These are phyloP conservation scores for Eucalyptus tenuipes DNA, from an alignment of 345 rosid species.

Conservation along the genomic window DNA sequence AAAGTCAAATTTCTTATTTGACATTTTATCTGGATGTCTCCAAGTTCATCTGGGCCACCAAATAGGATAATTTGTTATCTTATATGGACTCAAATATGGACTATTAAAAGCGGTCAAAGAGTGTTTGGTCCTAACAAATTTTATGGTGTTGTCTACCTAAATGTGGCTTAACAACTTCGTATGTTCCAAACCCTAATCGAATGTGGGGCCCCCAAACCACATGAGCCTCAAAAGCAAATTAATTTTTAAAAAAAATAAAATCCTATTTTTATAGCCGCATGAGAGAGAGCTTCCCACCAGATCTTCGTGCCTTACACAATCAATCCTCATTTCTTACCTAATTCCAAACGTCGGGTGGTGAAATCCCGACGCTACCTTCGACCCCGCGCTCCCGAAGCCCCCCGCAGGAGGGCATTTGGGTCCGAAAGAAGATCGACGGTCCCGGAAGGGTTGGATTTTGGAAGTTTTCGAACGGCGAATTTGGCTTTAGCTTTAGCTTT, in stretches of 20 bases:
- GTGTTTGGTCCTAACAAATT: background rate
- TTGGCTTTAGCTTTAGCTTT: background rate
- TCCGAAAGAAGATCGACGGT: background rate
- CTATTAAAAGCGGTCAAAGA: background rate
- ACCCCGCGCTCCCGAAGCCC: background rate
- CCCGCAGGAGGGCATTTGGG: background rate
- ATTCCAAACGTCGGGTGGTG: background rate
- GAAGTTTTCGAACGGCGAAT: background rate
- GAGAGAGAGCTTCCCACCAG: background rate
- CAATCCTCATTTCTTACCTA: background rate
- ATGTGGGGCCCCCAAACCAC: background rate
- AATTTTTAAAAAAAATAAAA: too few species aligned
- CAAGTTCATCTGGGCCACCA: fast-evolving
- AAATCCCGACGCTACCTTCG: background rate
- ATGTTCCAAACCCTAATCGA: background rate
- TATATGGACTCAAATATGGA: fast-evolving
- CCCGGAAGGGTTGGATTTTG: background rate
- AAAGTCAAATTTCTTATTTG: too few species aligned
- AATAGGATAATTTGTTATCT: too few species aligned
- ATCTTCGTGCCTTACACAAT: background rate
- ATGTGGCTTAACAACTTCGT: background rate
- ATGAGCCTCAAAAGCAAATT: background rate
- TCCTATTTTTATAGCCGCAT: background rate
- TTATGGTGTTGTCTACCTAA: background rate
- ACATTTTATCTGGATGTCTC: fast-evolving